phyloP scores from a whole-genome alignment of 2,329 filamentous ascomycete genomes.

The Pseudodiploospora longispora region DNA sequence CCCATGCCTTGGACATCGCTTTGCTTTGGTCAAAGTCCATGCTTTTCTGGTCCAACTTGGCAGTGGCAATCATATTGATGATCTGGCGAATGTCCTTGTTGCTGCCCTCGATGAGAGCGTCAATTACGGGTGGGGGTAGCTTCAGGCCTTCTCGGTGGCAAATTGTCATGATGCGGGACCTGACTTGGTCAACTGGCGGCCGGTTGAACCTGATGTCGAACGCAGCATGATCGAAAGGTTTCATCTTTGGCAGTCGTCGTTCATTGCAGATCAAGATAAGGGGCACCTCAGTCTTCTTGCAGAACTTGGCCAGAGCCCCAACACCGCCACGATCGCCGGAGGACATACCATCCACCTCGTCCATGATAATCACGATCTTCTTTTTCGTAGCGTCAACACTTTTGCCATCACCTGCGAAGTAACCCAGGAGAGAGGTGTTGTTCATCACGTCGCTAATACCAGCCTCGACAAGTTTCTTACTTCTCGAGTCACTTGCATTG shows the following conservation, averaged over 20 bases:
- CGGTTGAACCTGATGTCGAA: conserved; percentile 82
- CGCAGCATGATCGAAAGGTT: conserved; percentile 82
- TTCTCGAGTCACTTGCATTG: conserved; percentile 91
- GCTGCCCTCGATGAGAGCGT: conserved; percentile 90
- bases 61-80: conserved; percentile 96
- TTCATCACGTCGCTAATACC: conserved; percentile 86
- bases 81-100: conserved; percentile 95
- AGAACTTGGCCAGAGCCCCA: conserved; percentile 85
- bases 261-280: conserved; percentile 99
- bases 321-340: conserved; percentile 94
- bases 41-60: conserved; percentile 73
- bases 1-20: conserved; percentile 94
- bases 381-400: conserved; percentile 74
- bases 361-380: conserved; percentile 95
- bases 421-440: conserved; percentile 86
- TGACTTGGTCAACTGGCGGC: conserved; percentile 83
- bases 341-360: conserved; percentile 98
- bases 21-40: conserved; percentile 84
- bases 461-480: conserved; percentile 88
- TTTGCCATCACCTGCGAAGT: conserved; percentile 78
- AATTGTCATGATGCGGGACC: conserved; percentile 89
- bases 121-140: conserved; percentile 73
- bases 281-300: conserved; percentile 89
- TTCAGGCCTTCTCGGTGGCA: conserved; percentile 87
- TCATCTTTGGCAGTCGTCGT: conserved; percentile 90